Evolutionary conservation across 129 eudicot genomes (phyloP).

Genomic region (Glebionis coronaria): DNA sequence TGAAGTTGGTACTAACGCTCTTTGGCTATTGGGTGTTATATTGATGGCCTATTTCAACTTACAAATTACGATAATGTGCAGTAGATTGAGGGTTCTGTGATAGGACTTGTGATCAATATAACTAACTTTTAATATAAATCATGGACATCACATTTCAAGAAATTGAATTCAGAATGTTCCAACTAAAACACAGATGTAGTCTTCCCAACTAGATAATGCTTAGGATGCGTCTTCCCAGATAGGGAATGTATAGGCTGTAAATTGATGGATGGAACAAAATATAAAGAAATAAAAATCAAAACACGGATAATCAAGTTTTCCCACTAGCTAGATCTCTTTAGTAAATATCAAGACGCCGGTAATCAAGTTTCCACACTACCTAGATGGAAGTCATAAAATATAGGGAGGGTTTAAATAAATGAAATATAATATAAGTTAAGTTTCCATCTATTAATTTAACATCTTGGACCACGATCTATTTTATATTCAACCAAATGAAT

Average conservation of each 20-base stretch:
- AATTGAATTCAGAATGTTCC: not conserved
- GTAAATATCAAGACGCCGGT: not conserved
- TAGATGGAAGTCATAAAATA: not conserved
- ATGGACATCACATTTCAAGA: not conserved
- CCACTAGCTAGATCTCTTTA: not conserved
- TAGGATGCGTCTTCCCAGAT: not conserved
- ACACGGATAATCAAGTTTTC: no score
- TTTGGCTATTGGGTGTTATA: not conserved
- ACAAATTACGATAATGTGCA: not conserved
- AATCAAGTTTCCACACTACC: no score
- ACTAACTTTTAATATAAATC: not conserved
- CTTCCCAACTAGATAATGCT: not conserved
- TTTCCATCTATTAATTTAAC: not conserved
- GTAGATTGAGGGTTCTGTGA: not conserved
- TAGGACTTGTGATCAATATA: not conserved
- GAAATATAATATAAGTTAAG: not conserved
- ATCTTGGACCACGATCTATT: no score
- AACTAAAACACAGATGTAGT: not conserved
- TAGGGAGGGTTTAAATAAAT: not conserved
- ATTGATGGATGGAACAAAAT: no score
- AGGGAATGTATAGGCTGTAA: no score
- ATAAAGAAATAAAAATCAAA: no score
- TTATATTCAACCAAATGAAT: no score
- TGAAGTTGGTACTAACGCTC: not conserved
- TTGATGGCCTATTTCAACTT: not conserved